Base-by-base conservation (phyloP, 805 yeast species). In the Cyberlindnera petersonii region DNA sequence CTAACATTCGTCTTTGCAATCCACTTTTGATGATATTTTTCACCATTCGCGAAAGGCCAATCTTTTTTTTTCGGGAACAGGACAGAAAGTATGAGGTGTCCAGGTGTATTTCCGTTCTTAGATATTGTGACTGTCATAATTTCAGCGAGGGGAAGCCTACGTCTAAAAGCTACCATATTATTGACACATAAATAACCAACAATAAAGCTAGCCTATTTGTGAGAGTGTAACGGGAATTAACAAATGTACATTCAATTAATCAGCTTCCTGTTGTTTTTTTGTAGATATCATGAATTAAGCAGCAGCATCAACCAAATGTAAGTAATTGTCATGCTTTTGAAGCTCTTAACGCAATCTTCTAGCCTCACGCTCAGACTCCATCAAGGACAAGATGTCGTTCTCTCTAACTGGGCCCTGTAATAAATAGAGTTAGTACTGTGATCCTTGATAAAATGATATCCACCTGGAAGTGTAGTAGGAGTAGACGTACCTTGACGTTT, bases 341-440 rank as follows among this genome's bases (percentile, higher is more conserved):
- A 39, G 32, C 26, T 47, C 60, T 74, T 80, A 80, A 80, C 91
- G 86, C 72, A 84, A 76, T 77, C 93, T 81, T 78, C 91, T 82
- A 65, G 98, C 98, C 80, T 91, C 98, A 82, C 98, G 91, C 80
- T 91, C 98, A 60, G 98, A 91, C 80, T 91, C 98, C 96, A 91
- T 93, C 71, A 91, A 82, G 72, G 96, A 93, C 72, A 91, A 84
- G 76, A 93, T 87, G 72, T 91, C 98, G 76, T 91, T 85, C 75
- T 86, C 95, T 73, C 96, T 85, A 71, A 86, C 96, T 71, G 96
- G 95, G 67, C 96, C 95, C 56, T 52, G 39, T 28, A 33, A 14
- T 33, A 30, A 6, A 29, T 10, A 19, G 22, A 21, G 26, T 21
- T 31, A 18, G 26, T 31, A 6, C 6, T 30, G 10, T 30, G 21